Conservation (phyloP, 2,329 filamentous ascomycete genomes). For the Davidsoniella eucalypti region DNA sequence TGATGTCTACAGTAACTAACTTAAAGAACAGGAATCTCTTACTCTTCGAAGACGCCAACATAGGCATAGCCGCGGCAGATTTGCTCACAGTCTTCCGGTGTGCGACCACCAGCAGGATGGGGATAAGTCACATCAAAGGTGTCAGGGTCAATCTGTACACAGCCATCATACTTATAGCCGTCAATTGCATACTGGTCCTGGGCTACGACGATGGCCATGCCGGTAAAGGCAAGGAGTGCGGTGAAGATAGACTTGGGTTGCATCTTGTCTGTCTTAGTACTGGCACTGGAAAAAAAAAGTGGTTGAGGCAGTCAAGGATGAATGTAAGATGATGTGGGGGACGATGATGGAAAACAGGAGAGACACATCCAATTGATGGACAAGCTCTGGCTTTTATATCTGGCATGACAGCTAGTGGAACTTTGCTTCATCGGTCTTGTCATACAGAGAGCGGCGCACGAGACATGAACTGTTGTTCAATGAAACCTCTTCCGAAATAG, state of each 20-base stretch:
- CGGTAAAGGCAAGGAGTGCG: background rate
- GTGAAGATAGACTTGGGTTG: background rate
- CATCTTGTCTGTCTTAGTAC: conserved; percentile 1
- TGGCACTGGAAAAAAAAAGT: no score
- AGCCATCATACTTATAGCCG: conserved; percentile 12
- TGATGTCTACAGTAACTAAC: background rate
- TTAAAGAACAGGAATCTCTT: background rate
- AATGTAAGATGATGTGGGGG: background rate
- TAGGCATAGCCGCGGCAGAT: conserved; percentile 12
- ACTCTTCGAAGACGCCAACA: conserved; percentile 13
- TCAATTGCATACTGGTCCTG: conserved; percentile 10
- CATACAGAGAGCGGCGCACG: no score
- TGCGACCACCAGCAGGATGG: conserved; percentile 10
- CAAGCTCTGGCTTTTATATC: no score
- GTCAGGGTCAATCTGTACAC: conserved; percentile 6
- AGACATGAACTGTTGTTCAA: no score
- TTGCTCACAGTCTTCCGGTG: conserved; percentile 13
- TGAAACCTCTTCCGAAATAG: no score
- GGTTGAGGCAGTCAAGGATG: no score
- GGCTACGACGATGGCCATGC: conserved; percentile 1
- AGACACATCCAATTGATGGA: no score
- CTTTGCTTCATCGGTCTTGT: no score
- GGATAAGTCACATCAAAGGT: conserved; percentile 2
- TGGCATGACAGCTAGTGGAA: no score
- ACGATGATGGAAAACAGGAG: background rate